Base-by-base conservation (phyloP, 1,139 yeast species). In the Blastobotrys petasosporus region DNA sequence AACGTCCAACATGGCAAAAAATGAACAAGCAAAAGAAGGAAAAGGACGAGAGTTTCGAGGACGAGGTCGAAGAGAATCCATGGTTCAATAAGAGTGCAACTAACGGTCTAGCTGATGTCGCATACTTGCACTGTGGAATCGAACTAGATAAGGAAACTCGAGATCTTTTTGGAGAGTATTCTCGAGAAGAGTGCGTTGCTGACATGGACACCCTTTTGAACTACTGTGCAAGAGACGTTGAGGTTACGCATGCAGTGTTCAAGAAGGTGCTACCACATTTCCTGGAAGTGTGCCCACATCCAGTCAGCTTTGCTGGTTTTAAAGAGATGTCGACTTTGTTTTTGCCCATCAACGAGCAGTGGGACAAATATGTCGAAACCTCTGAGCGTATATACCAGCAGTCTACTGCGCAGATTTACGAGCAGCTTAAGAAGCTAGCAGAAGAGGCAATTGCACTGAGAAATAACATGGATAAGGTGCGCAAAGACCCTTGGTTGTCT, bases 291-390 rank as follows among this genome's bases (percentile, higher is more conserved):
- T 80, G 90, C 31, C 96, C 97, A 0, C 98, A 94, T 64, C 97
- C 98, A 0, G 95, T 90, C 1, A 86, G 95, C 20, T 85, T 92
- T 69, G 92, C 94, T 1, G 97, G 96, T 0, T 68, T 92, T 47
- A 73, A 84, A 52, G 83, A 80, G 51, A 70, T 94, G 60, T 82
- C 90, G 4, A 73, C 82, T n/a, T 76, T 85, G 45, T 76, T 90
- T 43, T 68, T 94, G 41, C 96, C 99, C 1, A 84, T 95, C 1
- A 79, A 85, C 15, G 68, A 74, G 31, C 56, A 67, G 8, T 94
- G 98, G 98, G 73, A 80, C 16, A 61, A 73, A 2, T 94, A 88
- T 59, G 66, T 88, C 20, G 65, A 72, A n/a, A 70, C 69, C 3
- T 80, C 97, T 1, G 98, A 94, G 62, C 49, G 59, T 1, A 66